Evolutionary conservation across 2,329 filamentous ascomycete species (phyloP).

Genomic region (Helminthosporium solani): DNA sequence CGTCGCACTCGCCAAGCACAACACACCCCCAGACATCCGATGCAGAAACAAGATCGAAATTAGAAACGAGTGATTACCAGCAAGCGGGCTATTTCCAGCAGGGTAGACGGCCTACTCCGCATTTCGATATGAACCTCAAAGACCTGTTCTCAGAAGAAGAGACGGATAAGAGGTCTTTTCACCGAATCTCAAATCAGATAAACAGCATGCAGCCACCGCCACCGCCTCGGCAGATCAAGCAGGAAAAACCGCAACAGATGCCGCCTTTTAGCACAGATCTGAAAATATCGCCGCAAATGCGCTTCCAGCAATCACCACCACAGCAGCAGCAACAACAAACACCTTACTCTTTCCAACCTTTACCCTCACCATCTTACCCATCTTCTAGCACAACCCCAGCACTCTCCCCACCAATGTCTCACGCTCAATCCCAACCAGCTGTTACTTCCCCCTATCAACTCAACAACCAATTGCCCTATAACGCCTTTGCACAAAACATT

Average conservation of each 20-base stretch:
- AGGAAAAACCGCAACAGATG: constrained; percentile 24
- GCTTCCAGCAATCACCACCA: constrained; percentile 16
- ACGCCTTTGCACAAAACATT: constrained; percentile 30
- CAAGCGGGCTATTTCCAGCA: constrained; percentile 23
- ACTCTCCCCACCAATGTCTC: constrained; percentile 24
- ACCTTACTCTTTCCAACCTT: constrained; percentile 6
- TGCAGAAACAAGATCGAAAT: constrained; percentile 35
- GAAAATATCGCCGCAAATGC: constrained; percentile 12
- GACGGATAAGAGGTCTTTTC: constrained; percentile 42
- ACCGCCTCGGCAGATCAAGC: constrained; percentile 25
- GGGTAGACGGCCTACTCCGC: constrained; percentile 50
- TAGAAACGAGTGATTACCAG: constrained; percentile 34
- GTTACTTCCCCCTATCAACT: constrained; percentile 30
- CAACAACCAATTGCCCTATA: constrained; percentile 31
- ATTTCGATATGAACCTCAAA: constrained; percentile 55
- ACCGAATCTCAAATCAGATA: constrained; percentile 39
- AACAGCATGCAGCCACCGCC: constrained; percentile 35
- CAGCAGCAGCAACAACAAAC: constrained; percentile 19
- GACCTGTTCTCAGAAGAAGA: constrained; percentile 43
- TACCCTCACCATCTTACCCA: constrained; percentile 19
- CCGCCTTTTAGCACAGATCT: constrained; percentile 22
- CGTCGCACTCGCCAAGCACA: constrained; percentile 25
- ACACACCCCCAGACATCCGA: constrained; percentile 30
- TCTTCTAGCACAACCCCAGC: constrained; percentile 15
- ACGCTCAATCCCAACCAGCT: constrained; percentile 12